These are phyloP conservation scores for Voacanga thouarsii DNA, from an alignment of 257 asterid species.

Conservation along the genomic window DNA sequence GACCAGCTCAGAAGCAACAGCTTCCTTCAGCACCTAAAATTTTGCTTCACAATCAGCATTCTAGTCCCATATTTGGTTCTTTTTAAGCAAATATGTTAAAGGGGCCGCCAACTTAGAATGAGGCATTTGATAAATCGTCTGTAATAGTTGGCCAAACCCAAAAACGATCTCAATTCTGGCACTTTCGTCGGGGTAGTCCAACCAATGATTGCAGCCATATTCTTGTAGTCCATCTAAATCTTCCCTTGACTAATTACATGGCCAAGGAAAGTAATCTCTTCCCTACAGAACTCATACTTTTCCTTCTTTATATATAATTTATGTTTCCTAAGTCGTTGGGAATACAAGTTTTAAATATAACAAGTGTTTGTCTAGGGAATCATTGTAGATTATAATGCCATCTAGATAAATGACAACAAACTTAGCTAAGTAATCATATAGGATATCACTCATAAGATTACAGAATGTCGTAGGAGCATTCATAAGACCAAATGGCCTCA, in stretches of 20 bases:
- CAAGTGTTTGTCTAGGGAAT: background rate
- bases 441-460: background rate
- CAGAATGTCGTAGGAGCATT: background rate
- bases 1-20: no score
- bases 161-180: background rate
- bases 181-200: background rate
- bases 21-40: background rate
- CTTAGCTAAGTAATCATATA: background rate
- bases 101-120: background rate
- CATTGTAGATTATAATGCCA: background rate
- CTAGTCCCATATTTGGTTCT: background rate
- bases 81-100: no score
- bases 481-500: background rate
- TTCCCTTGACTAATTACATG: background rate
- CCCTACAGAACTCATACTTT: background rate
- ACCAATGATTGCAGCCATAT: background rate
- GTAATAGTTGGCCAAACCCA: background rate
- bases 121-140: background rate
- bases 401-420: background rate
- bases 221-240: background rate
- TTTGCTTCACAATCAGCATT: background rate
- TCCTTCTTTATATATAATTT: background rate
- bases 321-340: background rate
- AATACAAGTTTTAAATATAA: background rate
- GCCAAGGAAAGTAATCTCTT: background rate